Conservation (phyloP, 768 basidiomycete genomes). For the Exidia glandulosa region DNA sequence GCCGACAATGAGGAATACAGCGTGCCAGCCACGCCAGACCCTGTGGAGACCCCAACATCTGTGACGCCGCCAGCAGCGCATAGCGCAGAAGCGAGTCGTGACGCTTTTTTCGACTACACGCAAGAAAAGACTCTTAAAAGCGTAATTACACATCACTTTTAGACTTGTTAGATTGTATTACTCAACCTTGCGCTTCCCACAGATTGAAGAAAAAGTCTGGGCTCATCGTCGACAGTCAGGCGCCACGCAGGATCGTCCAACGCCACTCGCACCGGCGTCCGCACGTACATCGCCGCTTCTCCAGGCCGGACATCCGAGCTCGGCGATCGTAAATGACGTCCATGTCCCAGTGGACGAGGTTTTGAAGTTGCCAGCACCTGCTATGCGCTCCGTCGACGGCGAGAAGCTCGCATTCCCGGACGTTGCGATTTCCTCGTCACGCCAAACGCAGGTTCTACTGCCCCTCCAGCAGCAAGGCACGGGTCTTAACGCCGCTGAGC, state of each 20-base stretch:
- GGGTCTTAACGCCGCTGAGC: background rate
- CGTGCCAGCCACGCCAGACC: too few relatives aligned
- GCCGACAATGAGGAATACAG: too few relatives aligned
- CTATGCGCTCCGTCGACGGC: background rate
- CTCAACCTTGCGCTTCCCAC: background rate
- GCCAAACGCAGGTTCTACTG: background rate
- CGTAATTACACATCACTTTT: conserved; percentile 1
- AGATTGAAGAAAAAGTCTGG: conserved; percentile 70
- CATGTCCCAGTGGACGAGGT: background rate
- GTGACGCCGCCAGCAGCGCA: too few relatives aligned
- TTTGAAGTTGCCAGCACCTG: background rate
- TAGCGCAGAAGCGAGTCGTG: conserved; percentile 21
- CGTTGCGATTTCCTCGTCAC: background rate
- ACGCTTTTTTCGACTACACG: conserved; percentile 69
- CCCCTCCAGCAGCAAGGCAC: background rate
- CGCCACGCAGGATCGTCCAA: conserved; percentile 1
- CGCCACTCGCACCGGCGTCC: conserved; percentile 8
- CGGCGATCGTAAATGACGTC: too few relatives aligned
- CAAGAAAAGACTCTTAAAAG: conserved; percentile 63
- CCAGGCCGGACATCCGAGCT: conserved; percentile 12
- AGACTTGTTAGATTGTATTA: conserved; percentile 3
- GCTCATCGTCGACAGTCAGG: conserved; percentile 49
- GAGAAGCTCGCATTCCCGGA: background rate
- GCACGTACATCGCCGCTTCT: conserved; percentile 24
- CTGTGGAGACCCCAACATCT: too few relatives aligned